These are phyloP conservation scores for Dendrostoma leiphaemia DNA, from an alignment of 2,329 filamentous ascomycete species.

Conservation along the genomic window DNA sequence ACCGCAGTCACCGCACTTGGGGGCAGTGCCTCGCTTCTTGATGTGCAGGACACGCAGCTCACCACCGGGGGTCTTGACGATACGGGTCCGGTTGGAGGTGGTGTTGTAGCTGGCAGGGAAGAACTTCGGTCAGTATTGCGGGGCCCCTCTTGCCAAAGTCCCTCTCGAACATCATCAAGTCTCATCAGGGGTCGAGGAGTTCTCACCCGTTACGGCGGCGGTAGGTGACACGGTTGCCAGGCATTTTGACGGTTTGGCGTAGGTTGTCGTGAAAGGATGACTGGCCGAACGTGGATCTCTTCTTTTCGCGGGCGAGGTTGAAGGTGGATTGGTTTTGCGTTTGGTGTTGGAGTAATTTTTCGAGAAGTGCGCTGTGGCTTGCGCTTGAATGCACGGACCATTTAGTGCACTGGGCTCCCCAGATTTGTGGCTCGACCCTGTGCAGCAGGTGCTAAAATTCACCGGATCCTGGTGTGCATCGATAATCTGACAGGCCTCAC, in stretches of 20 bases:
- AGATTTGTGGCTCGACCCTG: background rate
- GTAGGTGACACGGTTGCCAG: constrained; percentile 62
- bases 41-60: constrained; percentile 96
- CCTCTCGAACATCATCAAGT: background rate
- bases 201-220: constrained; percentile 80
- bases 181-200: constrained; percentile 19
- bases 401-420: background rate
- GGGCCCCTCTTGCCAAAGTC: background rate
- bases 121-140: constrained; percentile 22
- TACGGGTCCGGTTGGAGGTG: constrained; percentile 91
- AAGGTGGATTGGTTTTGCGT: constrained; percentile 6
- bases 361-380: constrained; percentile 6
- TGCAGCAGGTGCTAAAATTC: background rate
- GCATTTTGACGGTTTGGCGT: constrained; percentile 51
- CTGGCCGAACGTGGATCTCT: constrained; percentile 19
- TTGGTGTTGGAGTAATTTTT: constrained; percentile 6
- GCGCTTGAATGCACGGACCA: background rate
- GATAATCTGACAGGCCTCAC: background rate
- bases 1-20: constrained; percentile 99
- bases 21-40: constrained; percentile 98
- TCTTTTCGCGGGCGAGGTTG: constrained; percentile 6
- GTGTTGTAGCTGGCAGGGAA: constrained; percentile 83
- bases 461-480: background rate
- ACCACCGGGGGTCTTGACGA: constrained; percentile 95
- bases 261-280: constrained; percentile 18